These are phyloP conservation scores for Diaporthe helianthi DNA, from an alignment of 2,329 filamentous ascomycete species.

Conservation along the genomic window DNA sequence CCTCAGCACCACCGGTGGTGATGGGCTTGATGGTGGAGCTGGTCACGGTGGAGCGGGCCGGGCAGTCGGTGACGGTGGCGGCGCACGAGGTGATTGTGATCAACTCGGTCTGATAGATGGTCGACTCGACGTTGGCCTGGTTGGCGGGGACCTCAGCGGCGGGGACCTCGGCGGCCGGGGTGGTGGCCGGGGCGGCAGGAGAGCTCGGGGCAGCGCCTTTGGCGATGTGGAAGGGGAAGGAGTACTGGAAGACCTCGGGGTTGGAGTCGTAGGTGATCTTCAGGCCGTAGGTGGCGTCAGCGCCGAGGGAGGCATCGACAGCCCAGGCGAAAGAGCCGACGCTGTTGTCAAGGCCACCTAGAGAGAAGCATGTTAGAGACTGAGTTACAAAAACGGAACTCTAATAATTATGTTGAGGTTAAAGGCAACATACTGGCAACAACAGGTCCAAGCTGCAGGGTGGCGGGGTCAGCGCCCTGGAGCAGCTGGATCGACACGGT, in stretches of 20 bases:
- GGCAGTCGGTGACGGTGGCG: conserved; percentile 60
- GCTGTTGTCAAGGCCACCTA: conserved; percentile 54
- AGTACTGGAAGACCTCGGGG: conserved; percentile 64
- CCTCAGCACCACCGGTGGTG: conserved; percentile 19
- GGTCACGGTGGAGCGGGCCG: conserved; percentile 43
- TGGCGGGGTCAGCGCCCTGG: conserved; percentile 54
- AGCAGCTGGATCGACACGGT: conserved; percentile 61
- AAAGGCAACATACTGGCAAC: conserved; percentile 58
- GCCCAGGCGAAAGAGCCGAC: conserved; percentile 58
- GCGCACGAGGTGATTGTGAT: conserved; percentile 68
- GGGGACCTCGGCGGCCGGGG: too few relatives aligned
- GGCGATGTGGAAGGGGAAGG: conserved; percentile 64
- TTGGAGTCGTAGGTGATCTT: conserved; percentile 55
- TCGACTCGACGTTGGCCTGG: conserved; percentile 41
- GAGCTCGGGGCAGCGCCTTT: conserved; percentile 38
- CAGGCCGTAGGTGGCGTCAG: conserved; percentile 62
- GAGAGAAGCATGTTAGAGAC: neutral
- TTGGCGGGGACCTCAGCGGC: conserved; percentile 50
- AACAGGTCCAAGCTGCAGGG: conserved; percentile 49
- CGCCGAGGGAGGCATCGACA: conserved; percentile 54
- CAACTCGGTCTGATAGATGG: conserved; percentile 64
- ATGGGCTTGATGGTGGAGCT: conserved; percentile 43
- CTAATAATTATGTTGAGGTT: too few relatives aligned
- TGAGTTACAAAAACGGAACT: too few relatives aligned
- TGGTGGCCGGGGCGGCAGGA: conserved; percentile 39